Conservation (phyloP, 352 stramenopile genomes). For the Phytophthora aleatoria region DNA sequence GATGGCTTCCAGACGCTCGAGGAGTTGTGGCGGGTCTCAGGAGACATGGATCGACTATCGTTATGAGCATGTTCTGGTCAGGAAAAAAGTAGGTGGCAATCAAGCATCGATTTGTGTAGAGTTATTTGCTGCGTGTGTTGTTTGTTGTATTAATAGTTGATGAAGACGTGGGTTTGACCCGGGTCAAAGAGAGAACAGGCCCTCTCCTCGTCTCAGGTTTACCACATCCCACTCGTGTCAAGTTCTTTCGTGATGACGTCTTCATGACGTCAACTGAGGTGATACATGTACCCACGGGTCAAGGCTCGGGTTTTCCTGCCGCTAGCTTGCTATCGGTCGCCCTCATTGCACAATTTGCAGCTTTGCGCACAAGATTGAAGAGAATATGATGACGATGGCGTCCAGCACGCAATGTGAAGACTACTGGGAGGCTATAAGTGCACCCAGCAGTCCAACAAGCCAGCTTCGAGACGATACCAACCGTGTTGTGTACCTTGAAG, state of each 20-base stretch:
- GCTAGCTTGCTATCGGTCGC: neutral
- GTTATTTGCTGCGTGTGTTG: slow-evolving; percentile 15
- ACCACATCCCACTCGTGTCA: slow-evolving; percentile 30
- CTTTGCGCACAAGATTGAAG: neutral
- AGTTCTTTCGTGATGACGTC: slow-evolving; percentile 28
- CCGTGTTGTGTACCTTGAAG: slow-evolving; percentile 4
- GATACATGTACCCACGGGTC: slow-evolving; percentile 10
- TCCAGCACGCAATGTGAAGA: neutral
- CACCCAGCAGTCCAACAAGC: neutral
- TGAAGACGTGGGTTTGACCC: neutral
- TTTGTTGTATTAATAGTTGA: neutral
- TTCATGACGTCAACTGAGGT: slow-evolving; percentile 27
- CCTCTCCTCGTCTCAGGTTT: slow-evolving; percentile 13
- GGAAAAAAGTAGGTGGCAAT: slow-evolving; percentile 22
- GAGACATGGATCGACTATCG: slow-evolving; percentile 83
- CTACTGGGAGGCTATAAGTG: neutral
- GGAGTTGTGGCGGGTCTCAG: slow-evolving; percentile 84
- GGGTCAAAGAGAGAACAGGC: neutral
- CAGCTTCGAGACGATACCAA: neutral
- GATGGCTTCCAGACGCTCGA: slow-evolving; percentile 84
- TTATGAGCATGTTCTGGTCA: slow-evolving; percentile 47
- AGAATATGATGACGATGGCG: slow-evolving; percentile 4
- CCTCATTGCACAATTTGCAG: slow-evolving; percentile 12
- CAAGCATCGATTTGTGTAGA: slow-evolving; percentile 26
- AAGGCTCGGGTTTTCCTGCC: neutral